phyloP scores from a whole-genome alignment of 495 filamentous ascomycete species.

The Pyronema domesticum region DNA sequence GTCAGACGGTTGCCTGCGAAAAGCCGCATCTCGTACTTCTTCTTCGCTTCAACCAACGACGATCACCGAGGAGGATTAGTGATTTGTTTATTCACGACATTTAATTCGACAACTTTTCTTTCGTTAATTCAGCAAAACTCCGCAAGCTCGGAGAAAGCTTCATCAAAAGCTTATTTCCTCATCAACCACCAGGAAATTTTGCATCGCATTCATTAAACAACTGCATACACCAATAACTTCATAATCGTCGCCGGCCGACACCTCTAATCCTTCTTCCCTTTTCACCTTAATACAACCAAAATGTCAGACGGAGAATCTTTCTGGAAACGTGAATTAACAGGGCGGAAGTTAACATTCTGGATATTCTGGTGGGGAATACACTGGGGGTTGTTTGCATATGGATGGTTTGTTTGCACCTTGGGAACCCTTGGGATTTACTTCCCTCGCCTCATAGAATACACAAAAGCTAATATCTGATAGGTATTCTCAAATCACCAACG shows the following conservation, averaged over 20 bases:
- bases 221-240: not conserved
- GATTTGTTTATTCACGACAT: not conserved
- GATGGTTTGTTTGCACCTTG: constrained; percentile 58
- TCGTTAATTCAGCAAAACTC: not conserved
- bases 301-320: constrained; percentile 17
- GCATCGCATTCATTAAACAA: not conserved
- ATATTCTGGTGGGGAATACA: constrained; percentile 71
- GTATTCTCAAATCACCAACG: constrained; percentile 55
- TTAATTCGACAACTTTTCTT: not conserved
- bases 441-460: not conserved
- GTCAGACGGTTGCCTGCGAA: too few relatives aligned
- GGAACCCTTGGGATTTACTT: too few relatives aligned
- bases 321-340: constrained; percentile 42
- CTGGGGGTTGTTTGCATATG: constrained; percentile 60
- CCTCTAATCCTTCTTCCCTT: not conserved
- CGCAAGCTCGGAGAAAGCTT: not conserved
- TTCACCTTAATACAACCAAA: constrained; percentile 19
- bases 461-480: constrained; percentile 29
- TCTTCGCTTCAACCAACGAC: not conserved
- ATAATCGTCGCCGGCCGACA: constrained; percentile 20
- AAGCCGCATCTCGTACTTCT: not conserved
- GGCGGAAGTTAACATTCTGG: constrained; percentile 60
- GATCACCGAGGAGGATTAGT: not conserved
- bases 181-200: not conserved
- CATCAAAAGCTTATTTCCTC: not conserved